Evolutionary conservation across 2,329 filamentous ascomycete genomes (phyloP), one percentile per base, ranked within the genome.

Genomic region (Bipolaris bicolor): DNA sequence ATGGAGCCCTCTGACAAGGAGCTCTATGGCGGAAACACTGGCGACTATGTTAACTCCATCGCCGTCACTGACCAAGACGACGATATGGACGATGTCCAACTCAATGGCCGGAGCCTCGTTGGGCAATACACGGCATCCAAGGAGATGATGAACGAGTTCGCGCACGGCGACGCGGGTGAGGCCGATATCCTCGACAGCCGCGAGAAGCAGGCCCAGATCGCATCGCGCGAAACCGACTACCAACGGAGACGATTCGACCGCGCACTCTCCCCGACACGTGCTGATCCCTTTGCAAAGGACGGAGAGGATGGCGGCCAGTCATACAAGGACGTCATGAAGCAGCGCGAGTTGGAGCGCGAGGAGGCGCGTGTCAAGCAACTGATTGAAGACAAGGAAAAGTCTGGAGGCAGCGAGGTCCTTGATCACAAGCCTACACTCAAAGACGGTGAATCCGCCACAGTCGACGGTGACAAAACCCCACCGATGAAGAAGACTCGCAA

Each of bases 41-140:
- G 78, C 70, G 90, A 97, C 64, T 99, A 98, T 77, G 90, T 95
- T 75, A 90, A 87, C n/a, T 92, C 91, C 39, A 90, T 98, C 67
- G 90, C 93, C 37, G 87, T 88, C 54, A 87, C 86, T 68, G 90
- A 90, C 72, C 89, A 88, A 52, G 91, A 92, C 58, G 90, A 93
- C 64, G 88, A 89, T 70, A 91, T 92, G 86, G 85, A 85, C 48
- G 90, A 89, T 76, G 87, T 80, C 55, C 88, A 82, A n/a, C 75
- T 81, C 44, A 81, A 76, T 67, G 88, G 90, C 67, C 86, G 90
- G 70, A 87, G 91, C 58, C 83, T 99, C 59, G 89, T 97, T 33
- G 94, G 93, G 62, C 95, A 98, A 78, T 99, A 99, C 79, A 99
- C 95, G 34, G 95, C 95, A 24, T 94, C 92, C 37, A 89, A 87